These are phyloP conservation scores for Tillandsia leiboldiana DNA, from an alignment of 176 grass and related monocot genomes.

Conservation along the genomic window DNA sequence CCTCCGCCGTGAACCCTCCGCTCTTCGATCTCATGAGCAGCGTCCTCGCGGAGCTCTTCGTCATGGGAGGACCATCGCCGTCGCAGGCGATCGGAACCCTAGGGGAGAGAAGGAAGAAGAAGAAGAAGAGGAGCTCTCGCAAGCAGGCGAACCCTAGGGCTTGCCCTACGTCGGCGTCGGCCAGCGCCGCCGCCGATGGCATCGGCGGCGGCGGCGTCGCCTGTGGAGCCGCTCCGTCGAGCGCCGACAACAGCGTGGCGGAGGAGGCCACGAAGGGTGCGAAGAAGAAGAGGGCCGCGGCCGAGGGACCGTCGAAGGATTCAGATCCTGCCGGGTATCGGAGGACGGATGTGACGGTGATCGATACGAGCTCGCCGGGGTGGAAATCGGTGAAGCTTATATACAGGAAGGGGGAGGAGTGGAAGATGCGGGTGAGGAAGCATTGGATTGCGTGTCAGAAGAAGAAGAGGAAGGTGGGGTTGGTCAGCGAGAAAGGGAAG, in stretches of 20 bases:
- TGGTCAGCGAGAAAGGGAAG: slow-evolving; percentile 34
- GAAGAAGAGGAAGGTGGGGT: slow-evolving; percentile 38
- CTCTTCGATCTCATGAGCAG: slow-evolving; percentile 17
- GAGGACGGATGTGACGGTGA: slow-evolving; percentile 65
- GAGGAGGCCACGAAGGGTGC: slow-evolving; percentile 7
- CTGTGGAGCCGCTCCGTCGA: background rate
- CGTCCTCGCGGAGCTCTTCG: slow-evolving; percentile 59
- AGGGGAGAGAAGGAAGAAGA: background rate
- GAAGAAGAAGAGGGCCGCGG: slow-evolving; percentile 4
- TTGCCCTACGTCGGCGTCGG: slow-evolving; percentile 21
- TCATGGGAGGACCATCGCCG: slow-evolving; percentile 27
- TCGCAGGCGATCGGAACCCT: background rate
- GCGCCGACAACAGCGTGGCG: slow-evolving; percentile 13
- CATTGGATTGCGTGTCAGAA: slow-evolving; percentile 23
- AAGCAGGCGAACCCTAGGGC: slow-evolving; percentile 27
- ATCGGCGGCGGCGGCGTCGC: slow-evolving; percentile 13
- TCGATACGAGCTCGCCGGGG: slow-evolving; percentile 62
- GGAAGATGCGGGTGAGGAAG: slow-evolving; percentile 34
- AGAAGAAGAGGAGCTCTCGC: slow-evolving; percentile 9
- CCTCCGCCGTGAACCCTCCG: background rate
- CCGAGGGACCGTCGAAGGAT: background rate
- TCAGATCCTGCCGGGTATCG: slow-evolving; percentile 14
- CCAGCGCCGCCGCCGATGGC: slow-evolving; percentile 12
- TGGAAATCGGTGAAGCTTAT: slow-evolving; percentile 70
- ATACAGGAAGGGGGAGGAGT: slow-evolving; percentile 35